Percentiles rank a stretch among this genome's conserved stretches.
Evolutionary conservation across 1,284 basidiomycete genomes (phyloP).

Genomic region (Dichomitus squalens): DNA sequence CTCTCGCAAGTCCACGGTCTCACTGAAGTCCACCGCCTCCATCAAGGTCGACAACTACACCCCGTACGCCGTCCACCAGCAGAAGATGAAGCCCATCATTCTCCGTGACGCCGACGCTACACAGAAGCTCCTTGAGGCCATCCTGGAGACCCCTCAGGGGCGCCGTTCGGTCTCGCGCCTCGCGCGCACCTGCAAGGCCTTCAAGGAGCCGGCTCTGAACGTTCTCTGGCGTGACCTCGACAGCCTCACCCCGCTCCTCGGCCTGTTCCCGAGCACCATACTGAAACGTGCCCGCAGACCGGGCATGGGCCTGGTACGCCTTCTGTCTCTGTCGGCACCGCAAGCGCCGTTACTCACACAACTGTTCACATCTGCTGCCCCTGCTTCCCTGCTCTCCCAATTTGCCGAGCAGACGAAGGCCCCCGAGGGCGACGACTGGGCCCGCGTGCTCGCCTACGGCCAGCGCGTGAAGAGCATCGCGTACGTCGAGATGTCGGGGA

Average conservation of each 20-base stretch:
- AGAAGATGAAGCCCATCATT: conserved; percentile 56
- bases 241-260: conserved; percentile 68
- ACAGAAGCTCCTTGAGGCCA: conserved; percentile 65
- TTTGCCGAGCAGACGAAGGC: conserved; percentile 49
- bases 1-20: conserved; percentile 35
- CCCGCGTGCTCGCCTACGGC: conserved; percentile 60
- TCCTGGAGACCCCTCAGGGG: conserved; percentile 67
- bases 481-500: conserved; percentile 68
- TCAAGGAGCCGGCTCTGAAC: conserved; percentile 72
- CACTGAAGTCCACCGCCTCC: conserved; percentile 33
- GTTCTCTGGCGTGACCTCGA: conserved; percentile 78
- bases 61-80: conserved; percentile 47
- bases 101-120: conserved; percentile 66
- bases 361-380: conserved; percentile 13
- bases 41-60: conserved; percentile 41
- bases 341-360: conserved; percentile 17
- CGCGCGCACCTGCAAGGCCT: conserved; percentile 70
- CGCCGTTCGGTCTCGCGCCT: conserved; percentile 61
- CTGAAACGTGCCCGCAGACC: conserved; percentile 70
- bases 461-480: conserved; percentile 65
- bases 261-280: conserved; percentile 65
- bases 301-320: conserved; percentile 72
- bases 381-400: conserved; percentile 7
- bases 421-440: conserved; percentile 70
- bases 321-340: conserved; percentile 16